Evolutionary conservation across 306 rosid genomes (phyloP).

Genomic region (Acacia crassicarpa): DNA sequence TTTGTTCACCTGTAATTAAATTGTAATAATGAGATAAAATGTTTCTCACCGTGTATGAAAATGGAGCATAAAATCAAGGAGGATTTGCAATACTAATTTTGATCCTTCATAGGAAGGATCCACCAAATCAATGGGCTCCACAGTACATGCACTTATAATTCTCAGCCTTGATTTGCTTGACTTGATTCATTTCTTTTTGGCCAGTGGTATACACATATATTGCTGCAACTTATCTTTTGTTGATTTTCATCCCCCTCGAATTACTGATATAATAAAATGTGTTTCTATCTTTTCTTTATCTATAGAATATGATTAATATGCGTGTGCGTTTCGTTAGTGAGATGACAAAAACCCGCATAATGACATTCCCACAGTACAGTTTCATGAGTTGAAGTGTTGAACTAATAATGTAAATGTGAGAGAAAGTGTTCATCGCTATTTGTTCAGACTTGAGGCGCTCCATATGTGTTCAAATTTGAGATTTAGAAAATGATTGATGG

Average conservation of each 20-base stretch:
- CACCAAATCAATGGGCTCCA: not conserved
- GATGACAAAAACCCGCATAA: no score
- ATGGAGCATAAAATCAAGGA: not conserved
- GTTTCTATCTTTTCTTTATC: not conserved
- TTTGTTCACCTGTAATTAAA: constrained; percentile 1
- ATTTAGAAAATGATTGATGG: no score
- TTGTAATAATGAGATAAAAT: no score
- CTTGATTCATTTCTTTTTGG: not conserved
- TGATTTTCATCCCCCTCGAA: not conserved
- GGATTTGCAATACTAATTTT: not conserved
- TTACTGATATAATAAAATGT: not conserved
- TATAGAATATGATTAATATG: not conserved
- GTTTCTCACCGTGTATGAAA: not conserved
- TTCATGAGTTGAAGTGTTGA: no score
- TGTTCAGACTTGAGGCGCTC: no score
- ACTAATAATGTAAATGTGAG: no score
- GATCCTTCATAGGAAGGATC: not conserved
- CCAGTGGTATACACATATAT: not conserved
- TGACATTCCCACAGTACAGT: no score
- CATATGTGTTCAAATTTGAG: no score
- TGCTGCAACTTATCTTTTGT: not conserved
- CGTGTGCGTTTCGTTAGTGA: no score
- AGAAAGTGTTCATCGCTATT: no score
- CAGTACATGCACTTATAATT: no score
- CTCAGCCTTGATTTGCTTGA: not conserved